phyloP scores from a whole-genome alignment of 352 stramenopile genomes.

The Phytophthora multivora region DNA sequence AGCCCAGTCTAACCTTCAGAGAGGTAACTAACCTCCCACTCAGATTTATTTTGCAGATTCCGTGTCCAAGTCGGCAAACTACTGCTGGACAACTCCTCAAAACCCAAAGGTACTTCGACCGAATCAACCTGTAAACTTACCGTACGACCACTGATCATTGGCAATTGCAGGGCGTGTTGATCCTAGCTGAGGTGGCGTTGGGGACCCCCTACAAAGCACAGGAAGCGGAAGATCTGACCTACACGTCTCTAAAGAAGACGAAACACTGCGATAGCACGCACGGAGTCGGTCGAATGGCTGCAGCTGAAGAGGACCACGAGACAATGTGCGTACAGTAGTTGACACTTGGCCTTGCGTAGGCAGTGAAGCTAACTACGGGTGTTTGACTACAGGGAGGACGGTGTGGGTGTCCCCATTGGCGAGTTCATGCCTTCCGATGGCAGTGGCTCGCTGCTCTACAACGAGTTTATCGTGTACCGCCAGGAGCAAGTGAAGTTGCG shows the following conservation, averaged over 20 bases:
- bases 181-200: slow-evolving; percentile 71
- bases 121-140: not conserved
- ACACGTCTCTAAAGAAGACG: slow-evolving; percentile 41
- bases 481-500: slow-evolving; percentile 69
- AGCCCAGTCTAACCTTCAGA: too few relatives aligned
- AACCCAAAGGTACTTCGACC: slow-evolving; percentile 44
- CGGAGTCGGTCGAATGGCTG: slow-evolving; percentile 61
- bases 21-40: too few relatives aligned
- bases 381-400: slow-evolving; percentile 37
- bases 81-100: slow-evolving; percentile 76
- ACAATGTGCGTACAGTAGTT: slow-evolving; percentile 37
- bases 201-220: slow-evolving; percentile 50
- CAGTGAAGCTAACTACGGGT: too few relatives aligned
- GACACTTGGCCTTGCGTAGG: not conserved
- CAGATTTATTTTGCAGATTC: slow-evolving; percentile 90
- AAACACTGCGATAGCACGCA: slow-evolving; percentile 56
- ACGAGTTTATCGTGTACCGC: slow-evolving; percentile 80
- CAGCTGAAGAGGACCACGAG: slow-evolving; percentile 46
- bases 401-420: slow-evolving; percentile 60
- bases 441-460: slow-evolving; percentile 66
- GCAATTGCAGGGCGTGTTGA: slow-evolving; percentile 46
- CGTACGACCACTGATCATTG: not conserved
- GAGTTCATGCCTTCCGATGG: slow-evolving; percentile 57
- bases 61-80: slow-evolving; percentile 81
- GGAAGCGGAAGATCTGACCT: slow-evolving; percentile 60